Evolutionary conservation across 805 yeast genomes (phyloP).

Genomic region (Maudiozyma turicensis): DNA sequence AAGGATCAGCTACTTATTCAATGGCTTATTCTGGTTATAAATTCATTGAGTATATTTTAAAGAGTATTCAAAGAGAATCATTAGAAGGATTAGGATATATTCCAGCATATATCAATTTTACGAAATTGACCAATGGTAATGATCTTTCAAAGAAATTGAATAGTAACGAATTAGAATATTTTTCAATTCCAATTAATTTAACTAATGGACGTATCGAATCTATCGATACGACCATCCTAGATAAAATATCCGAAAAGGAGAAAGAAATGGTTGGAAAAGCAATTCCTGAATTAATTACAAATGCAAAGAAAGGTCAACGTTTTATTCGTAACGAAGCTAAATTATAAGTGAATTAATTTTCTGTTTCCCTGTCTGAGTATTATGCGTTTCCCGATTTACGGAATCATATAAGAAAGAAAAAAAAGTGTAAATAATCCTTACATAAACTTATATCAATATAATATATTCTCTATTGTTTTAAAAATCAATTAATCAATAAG

Average conservation of each 20-base stretch:
- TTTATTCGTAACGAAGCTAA: constrained; percentile 30
- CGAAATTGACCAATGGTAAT: constrained; percentile 42
- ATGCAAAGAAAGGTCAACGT: constrained; percentile 49
- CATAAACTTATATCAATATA: no score
- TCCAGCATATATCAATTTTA: constrained; percentile 47
- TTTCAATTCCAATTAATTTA: constrained; percentile 53
- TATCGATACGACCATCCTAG: constrained; percentile 42
- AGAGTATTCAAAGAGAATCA: constrained; percentile 17
- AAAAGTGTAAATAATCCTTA: no score
- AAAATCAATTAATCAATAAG: no score
- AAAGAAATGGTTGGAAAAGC: constrained; percentile 44
- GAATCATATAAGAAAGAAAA: no score
- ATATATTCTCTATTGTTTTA: no score
- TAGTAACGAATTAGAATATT: constrained; percentile 32
- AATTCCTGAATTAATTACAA: constrained; percentile 42
- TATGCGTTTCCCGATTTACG: no score
- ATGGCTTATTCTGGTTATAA: constrained; percentile 90
- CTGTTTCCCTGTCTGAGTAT: no score
- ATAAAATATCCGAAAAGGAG: constrained; percentile 38
- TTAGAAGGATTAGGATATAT: constrained; percentile 17
- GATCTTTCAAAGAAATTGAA: constrained; percentile 33
- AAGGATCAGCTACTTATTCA: constrained; percentile 87
- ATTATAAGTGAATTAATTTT: constrained; percentile 4
- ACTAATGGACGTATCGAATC: constrained; percentile 43
- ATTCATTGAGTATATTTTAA: constrained; percentile 52